Evolutionary conservation across 306 rosid genomes (phyloP).

Genomic region (Citrullus colocynthis): DNA sequence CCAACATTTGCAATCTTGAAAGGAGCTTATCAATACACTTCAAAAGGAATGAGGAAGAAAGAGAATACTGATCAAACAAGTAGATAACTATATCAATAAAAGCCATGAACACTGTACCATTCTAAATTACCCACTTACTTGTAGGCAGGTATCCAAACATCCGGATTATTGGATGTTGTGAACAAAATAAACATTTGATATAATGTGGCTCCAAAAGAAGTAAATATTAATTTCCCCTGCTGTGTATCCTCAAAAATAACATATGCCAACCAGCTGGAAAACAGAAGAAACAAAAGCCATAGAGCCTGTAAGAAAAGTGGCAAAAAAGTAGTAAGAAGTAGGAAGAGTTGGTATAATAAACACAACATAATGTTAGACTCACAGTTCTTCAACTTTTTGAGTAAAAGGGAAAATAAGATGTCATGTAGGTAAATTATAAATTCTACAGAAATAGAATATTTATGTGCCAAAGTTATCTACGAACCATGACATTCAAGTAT

Average conservation of each 20-base stretch:
- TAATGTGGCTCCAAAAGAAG: slow-evolving; percentile 66
- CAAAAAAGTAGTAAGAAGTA: neutral
- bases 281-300: slow-evolving; percentile 75
- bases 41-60: neutral
- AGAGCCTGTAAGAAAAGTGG: slow-evolving; percentile 47
- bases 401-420: neutral
- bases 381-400: neutral
- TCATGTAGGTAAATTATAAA: neutral
- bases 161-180: slow-evolving; percentile 90
- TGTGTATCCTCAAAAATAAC: slow-evolving; percentile 90
- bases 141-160: slow-evolving; percentile 99
- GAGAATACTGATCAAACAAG: neutral
- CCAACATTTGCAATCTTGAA: neutral
- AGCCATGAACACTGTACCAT: neutral
- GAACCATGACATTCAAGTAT: slow-evolving; percentile 72
- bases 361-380: neutral
- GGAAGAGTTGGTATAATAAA: neutral
- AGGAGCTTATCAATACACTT: neutral
- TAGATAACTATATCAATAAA: neutral
- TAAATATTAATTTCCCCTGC: slow-evolving; percentile 65
- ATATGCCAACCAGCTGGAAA: slow-evolving; percentile 89
- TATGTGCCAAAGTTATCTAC: slow-evolving; percentile 24
- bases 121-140: slow-evolving; percentile 44
- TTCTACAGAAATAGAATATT: neutral
- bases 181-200: slow-evolving; percentile 79